These are phyloP conservation scores for Mollisia scopiformis DNA, from an alignment of 2,329 filamentous ascomycete genomes.

Conservation along the genomic window DNA sequence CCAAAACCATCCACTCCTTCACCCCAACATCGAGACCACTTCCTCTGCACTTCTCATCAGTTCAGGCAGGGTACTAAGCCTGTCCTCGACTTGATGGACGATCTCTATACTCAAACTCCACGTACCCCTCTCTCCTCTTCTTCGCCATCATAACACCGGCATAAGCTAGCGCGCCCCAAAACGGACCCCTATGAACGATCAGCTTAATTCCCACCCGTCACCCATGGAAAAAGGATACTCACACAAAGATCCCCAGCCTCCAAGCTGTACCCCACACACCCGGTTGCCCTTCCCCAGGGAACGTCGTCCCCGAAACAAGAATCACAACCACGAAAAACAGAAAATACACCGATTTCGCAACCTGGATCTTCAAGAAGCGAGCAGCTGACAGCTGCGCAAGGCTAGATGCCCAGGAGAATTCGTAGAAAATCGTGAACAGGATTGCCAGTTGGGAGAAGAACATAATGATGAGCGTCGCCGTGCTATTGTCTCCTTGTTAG, in stretches of 20 bases:
- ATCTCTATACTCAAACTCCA: neutral
- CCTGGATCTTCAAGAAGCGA: neutral
- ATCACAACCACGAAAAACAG: neutral
- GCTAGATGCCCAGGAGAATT: neutral
- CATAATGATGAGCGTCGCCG: neutral
- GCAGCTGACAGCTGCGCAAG: neutral
- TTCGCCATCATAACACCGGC: neutral
- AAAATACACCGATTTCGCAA: neutral
- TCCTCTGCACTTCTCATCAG: neutral
- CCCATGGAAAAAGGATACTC: neutral
- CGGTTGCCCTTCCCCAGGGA: neutral
- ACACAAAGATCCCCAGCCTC: neutral
- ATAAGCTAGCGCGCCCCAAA: slow-evolving; percentile 1
- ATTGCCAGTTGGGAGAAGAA: neutral
- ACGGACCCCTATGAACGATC: neutral
- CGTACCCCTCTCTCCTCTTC: neutral
- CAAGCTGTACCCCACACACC: neutral
- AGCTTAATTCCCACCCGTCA: neutral
- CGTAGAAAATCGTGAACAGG: neutral
- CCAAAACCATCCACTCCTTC: too few species aligned
- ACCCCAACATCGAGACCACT: too few species aligned
- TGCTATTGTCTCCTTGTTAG: neutral
- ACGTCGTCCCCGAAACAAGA: neutral
- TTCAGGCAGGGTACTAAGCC: neutral
- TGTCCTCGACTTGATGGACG: neutral